Conservation (phyloP, 208 protist species). For the Leishmania tarentolae region DNA sequence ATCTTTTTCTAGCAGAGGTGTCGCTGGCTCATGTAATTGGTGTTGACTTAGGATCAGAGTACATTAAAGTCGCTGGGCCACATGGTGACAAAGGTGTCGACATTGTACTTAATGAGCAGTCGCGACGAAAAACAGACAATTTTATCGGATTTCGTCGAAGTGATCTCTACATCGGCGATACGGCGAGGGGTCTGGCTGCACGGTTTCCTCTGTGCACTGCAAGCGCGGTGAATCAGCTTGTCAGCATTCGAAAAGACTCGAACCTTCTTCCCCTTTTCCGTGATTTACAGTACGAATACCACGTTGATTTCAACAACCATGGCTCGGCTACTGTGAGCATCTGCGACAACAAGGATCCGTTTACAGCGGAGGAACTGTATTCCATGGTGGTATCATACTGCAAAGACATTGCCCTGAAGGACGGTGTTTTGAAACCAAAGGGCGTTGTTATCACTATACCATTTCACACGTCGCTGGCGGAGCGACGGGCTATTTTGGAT, state of each 20-base stretch:
- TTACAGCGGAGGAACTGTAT: conserved; percentile 85
- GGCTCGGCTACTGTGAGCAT: conserved; percentile 55
- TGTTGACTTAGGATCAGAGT: conserved; percentile 91
- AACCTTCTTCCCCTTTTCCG: conserved; percentile 26
- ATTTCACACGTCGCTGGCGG: conserved; percentile 71
- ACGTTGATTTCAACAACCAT: conserved; percentile 46
- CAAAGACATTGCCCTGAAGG: conserved; percentile 48
- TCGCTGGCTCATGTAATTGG: conserved; percentile 68
- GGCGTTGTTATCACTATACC: conserved; percentile 92
- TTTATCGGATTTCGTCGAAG: conserved; percentile 89
- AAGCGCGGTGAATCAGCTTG: conserved; percentile 66
- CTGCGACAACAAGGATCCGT: conserved; percentile 55
- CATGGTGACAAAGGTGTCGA: conserved; percentile 76
- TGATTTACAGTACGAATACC: conserved; percentile 47
- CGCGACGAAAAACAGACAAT: conserved; percentile 91
- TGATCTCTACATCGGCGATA: conserved; percentile 91
- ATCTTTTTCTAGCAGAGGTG: conserved; percentile 1
- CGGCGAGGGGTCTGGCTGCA: conserved; percentile 83
- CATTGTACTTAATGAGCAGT: conserved; percentile 95
- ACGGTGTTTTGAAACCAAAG: conserved; percentile 52
- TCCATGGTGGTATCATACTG: conserved; percentile 86
- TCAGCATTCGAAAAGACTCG: conserved; percentile 61
- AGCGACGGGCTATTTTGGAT: conserved; percentile 90
- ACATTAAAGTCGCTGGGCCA: conserved; percentile 76
- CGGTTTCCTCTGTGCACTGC: conserved; percentile 85